Conservation (phyloP, 768 basidiomycete species). For the Tylopilus vinaceipallidus region DNA sequence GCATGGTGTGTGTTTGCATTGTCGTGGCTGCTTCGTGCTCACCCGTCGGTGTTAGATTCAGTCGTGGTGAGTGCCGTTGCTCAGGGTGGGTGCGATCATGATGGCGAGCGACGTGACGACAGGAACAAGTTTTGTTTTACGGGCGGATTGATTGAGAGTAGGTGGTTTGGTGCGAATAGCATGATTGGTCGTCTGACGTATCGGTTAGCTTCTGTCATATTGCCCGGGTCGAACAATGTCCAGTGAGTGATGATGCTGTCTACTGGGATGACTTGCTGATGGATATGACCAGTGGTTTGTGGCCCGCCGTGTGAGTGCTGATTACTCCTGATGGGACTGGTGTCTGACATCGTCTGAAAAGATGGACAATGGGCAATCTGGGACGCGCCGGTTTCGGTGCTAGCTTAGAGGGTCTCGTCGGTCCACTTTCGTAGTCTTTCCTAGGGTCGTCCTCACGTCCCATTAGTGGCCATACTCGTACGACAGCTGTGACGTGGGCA, state of each 20-base stretch:
- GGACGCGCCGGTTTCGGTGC: conserved; percentile 55
- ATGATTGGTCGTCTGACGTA: not conserved
- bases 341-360: conserved; percentile 17
- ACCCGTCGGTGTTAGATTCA: conserved; percentile 32
- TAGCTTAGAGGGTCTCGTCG: conserved; percentile 60
- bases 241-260: conserved; percentile 19
- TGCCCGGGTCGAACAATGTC: conserved; percentile 43
- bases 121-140: conserved; percentile 81
- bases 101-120: conserved; percentile 1
- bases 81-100: not conserved
- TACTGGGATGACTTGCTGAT: conserved; percentile 5
- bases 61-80: conserved; percentile 23
- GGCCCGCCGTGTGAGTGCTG: conserved; percentile 43
- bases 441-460: not conserved
- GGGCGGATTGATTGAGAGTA: conserved; percentile 64
- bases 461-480: conserved; percentile 53
- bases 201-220: conserved; percentile 33
- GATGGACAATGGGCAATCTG: conserved; percentile 57
- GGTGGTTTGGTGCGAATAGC: not conserved
- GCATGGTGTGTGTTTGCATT: conserved; percentile 28
- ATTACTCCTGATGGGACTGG: not conserved
- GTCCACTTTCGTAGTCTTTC: conserved; percentile 22
- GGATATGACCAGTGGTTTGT: conserved; percentile 36
- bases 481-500: conserved; percentile 72
- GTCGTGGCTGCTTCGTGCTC: conserved; percentile 13